Percentiles rank a stretch among this genome's conserved stretches.
phyloP scores from a whole-genome alignment of 106 monocot genomes.

The Allium sativum region DNA sequence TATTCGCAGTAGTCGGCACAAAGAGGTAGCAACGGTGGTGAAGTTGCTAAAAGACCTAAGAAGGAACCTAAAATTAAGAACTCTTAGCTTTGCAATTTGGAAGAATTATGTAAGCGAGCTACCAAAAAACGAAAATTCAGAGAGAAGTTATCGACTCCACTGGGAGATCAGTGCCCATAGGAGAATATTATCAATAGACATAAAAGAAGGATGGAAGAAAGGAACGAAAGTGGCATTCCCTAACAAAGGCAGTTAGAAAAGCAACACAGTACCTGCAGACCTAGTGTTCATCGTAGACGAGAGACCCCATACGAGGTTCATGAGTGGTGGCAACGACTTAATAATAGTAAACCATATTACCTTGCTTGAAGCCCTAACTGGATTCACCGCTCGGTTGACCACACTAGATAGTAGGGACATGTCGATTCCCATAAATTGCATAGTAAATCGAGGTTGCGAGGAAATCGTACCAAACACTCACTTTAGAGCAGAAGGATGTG shows the following conservation, averaged over 20 bases:
- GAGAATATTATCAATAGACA: conserved; percentile 21
- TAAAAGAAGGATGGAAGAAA: conserved; percentile 25
- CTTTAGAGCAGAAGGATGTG: too few relatives aligned
- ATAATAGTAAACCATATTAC: conserved; percentile 40
- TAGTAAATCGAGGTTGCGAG: conserved; percentile 34
- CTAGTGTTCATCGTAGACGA: conserved; percentile 27
- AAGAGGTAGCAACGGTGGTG: conserved; percentile 10
- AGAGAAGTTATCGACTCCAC: conserved; percentile 40
- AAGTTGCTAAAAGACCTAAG: too few relatives aligned
- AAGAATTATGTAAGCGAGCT: conserved; percentile 69
- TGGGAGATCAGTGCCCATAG: conserved; percentile 22
- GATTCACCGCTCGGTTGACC: conserved; percentile 37
- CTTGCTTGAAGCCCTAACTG: conserved; percentile 51
- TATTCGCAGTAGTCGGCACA: conserved; percentile 25
- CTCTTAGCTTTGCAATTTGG: conserved; percentile 62
- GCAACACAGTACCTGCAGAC: conserved; percentile 20
- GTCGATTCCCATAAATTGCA: conserved; percentile 27
- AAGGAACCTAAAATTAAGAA: conserved; percentile 56
- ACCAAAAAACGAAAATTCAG: conserved; percentile 83
- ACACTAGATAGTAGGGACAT: conserved; percentile 37
- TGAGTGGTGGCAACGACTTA: conserved; percentile 23
- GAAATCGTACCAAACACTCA: conserved; percentile 18
- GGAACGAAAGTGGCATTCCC: conserved; percentile 26
- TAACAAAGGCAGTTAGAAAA: conserved; percentile 20
- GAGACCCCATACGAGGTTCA: conserved; percentile 19